Percentiles rank a stretch among this genome's conserved stretches.
Conservation (phyloP, 768 basidiomycete genomes). For the button mushroom (Agaricus bisporus) region DNA sequence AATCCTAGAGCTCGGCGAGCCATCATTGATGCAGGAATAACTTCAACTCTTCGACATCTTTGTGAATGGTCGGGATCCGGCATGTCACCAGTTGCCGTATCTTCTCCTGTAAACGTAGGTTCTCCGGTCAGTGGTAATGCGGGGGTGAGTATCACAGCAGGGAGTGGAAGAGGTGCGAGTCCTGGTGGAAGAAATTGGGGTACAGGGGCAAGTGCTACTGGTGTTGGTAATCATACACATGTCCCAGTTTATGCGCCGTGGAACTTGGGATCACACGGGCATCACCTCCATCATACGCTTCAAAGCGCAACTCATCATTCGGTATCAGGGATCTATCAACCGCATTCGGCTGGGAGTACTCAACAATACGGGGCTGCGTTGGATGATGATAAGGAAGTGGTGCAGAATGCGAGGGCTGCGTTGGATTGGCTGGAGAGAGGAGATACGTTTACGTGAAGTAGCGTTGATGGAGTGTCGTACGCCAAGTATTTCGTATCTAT, state of each 20-base stretch:
- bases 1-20: conserved; percentile 27
- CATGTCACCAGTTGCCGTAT: conserved; percentile 2
- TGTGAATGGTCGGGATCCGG: conserved; percentile 32
- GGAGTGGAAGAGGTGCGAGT: conserved; percentile 18
- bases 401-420: conserved; percentile 40
- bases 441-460: conserved; percentile 6
- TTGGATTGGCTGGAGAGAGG: conserved; percentile 16
- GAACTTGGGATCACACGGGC: neutral
- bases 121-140: conserved; percentile 8
- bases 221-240: conserved; percentile 1
- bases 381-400: conserved; percentile 59
- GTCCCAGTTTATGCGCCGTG: neutral
- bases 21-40: conserved; percentile 35
- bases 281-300: conserved; percentile 4
- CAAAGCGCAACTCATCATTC: conserved; percentile 4
- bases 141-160: too few species aligned
- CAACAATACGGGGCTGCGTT: conserved; percentile 31
- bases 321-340: conserved; percentile 9
- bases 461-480: too few species aligned
- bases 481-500: too few species aligned
- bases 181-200: conserved; percentile 17
- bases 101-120: conserved; percentile 5
- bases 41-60: conserved; percentile 31
- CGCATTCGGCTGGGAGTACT: conserved; percentile 2
- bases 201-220: conserved; percentile 4